Evolutionary conservation across 148 eudicot genomes (phyloP), one percentile per base, ranked within the genome.

Genomic region (Spergularia marina): DNA sequence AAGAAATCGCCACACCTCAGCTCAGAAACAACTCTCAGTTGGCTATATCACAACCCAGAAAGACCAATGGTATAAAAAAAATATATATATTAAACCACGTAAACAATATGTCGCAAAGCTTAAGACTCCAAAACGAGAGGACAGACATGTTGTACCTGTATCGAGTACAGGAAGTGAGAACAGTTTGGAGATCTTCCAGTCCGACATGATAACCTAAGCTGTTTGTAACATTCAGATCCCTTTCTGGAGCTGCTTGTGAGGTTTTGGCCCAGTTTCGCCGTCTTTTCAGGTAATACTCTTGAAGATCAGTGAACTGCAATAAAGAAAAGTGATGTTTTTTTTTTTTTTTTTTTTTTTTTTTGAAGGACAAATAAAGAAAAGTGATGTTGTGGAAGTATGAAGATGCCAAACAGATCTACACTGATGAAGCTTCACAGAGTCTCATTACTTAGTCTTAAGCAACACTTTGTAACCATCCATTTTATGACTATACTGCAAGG

Each of bases 251-350:
- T 36, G 73, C 79, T 23, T 71, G 73, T 34, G 75, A 47, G 65
- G 78, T 78, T 65, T 73, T 84, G 20, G 81, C 88, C 86, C 87
- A 73, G 41, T 86, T 80, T 44, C 91, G 85, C 58, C 93, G 85
- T 79, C 87, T 91, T 87, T 86, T 90, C 82, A 94, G 74, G 83
- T 91, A 94, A 75, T 90, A 91, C 65, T 91, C 91, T 87, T 90
- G 97, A 75, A 94, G 85, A 73, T 94, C 95, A 85, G 83, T 85
- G 73, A 94, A 91, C 98, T 91, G 87, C 64, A 53, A 41, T 15
- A 51, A 56, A 18, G 23, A 60, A 18, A 76, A 53, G 17, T 53
- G 62, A 44, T 34, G 36, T 52, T 47, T 23, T 23, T 23, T 23
- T 23, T 23, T 23, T 23, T 23, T 23, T 23, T n/a, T 52, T 47